Evolutionary conservation across 2,329 filamentous ascomycete genomes (phyloP), one percentile per base, ranked within the genome.

Genomic region (Aspergillus uvarum): DNA sequence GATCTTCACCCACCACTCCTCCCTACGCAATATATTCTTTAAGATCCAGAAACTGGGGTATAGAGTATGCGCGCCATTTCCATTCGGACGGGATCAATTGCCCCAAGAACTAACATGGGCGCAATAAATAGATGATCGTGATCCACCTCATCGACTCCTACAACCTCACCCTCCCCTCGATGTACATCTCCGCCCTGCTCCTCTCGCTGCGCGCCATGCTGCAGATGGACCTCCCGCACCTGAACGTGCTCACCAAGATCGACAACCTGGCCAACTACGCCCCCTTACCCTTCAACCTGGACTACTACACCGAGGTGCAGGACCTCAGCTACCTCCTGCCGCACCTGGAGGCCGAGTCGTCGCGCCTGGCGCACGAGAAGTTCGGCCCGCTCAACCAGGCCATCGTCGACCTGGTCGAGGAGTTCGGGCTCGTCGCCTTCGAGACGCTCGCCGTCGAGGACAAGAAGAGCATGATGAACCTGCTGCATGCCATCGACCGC

Each of bases 191-290:
- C 67, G 95, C 96, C 68, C 84, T 99, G 59, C 88, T 99, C 59
- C 87, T 99, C 24, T 94, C 92, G 58, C 86, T 99, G 65, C 89
- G 95, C 66, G 93, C 92, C 68, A 99, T 99, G 94, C 87, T 99
- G 56, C 95, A 98, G 78, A 94, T 99, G 85, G 95, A 98, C 72
- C 89, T 98, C 63, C 92, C 95, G 0, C 92, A 97, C 72, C 83
- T 99, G 67, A 99, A 99, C 72, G 91, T 99, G 63, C 85, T 99
- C 26, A 97, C 93, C 59, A 99, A 99, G 79, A 96, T 99, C 78
- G 95, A 99, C 78, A 97, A 97, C 72, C 83, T 99, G 56, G 82
- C 88, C 38, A 87, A 89, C 55, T 97, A 96, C 72, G 89, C 91
- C 51, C 86, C 91, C 26, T 82, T 99, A 0, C 92, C 93, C 0